phyloP scores from a whole-genome alignment of 176 grass and related monocot species.

The bread wheat (Triticum aestivum) region DNA sequence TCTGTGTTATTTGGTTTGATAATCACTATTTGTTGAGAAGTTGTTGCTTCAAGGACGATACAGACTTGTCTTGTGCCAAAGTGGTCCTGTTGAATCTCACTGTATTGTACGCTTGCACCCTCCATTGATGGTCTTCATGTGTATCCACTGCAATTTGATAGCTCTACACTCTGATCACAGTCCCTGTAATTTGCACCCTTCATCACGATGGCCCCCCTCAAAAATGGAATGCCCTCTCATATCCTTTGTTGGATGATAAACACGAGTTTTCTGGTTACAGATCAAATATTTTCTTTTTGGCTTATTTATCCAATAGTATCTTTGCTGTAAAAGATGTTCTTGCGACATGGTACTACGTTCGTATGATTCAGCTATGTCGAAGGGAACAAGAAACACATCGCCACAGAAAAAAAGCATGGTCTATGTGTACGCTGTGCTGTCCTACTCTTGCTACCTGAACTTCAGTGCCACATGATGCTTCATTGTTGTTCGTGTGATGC shows the following conservation, averaged over 20 bases:
- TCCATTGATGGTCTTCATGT: background rate
- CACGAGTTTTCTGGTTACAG: background rate
- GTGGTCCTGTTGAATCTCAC: background rate
- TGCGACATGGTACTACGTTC: background rate
- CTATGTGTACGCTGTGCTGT: background rate
- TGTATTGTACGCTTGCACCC: background rate
- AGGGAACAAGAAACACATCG: background rate
- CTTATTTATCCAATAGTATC: background rate
- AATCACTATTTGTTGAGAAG: background rate
- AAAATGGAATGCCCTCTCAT: background rate
- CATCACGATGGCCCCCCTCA: background rate
- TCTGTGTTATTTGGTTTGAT: background rate
- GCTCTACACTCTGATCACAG: background rate
- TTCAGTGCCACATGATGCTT: background rate
- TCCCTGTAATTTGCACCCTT: background rate
- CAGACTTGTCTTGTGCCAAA: conserved; percentile 3
- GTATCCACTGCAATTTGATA: background rate
- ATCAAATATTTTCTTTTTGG: background rate
- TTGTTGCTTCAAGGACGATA: background rate
- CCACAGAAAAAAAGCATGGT: background rate
- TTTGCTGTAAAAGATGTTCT: background rate
- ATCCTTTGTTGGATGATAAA: background rate
- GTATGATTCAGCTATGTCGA: background rate
- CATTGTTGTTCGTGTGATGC: background rate
- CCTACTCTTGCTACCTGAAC: background rate